phyloP scores from a whole-genome alignment of 2,329 filamentous ascomycete genomes.

The Rhynchosporium agropyri region DNA sequence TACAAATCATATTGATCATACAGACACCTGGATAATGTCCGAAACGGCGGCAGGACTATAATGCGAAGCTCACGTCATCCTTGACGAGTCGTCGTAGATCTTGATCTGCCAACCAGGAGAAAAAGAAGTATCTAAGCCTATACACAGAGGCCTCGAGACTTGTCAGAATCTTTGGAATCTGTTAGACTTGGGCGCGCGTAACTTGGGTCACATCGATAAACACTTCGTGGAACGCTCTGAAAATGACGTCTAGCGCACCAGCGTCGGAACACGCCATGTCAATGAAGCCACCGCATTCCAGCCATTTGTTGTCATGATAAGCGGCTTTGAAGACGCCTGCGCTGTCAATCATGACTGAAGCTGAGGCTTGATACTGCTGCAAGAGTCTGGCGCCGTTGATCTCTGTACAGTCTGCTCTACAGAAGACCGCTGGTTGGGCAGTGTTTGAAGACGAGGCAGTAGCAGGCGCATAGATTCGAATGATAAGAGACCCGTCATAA shows the following conservation, averaged over 20 bases:
- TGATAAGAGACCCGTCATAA: neutral
- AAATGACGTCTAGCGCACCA: neutral
- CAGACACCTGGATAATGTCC: neutral
- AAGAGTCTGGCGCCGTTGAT: neutral
- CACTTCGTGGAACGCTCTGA: neutral
- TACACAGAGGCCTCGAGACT: neutral
- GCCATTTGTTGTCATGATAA: neutral
- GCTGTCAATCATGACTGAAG: neutral
- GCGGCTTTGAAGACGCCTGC: neutral
- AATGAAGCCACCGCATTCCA: neutral
- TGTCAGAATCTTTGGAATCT: neutral
- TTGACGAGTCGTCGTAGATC: neutral
- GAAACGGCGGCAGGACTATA: neutral
- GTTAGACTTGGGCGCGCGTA: neutral
- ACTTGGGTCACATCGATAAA: neutral
- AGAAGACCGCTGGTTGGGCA: neutral
- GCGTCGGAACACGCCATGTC: neutral
- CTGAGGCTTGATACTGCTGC: neutral
- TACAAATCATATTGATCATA: neutral
- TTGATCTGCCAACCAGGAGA: neutral
- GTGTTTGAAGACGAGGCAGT: neutral
- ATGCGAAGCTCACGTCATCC: neutral
- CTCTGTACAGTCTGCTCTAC: neutral
- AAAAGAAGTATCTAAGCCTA: neutral
- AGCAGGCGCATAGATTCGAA: neutral